These are phyloP conservation scores for Microsporum canis DNA, from an alignment of 2,329 filamentous ascomycete species.

Conservation along the genomic window DNA sequence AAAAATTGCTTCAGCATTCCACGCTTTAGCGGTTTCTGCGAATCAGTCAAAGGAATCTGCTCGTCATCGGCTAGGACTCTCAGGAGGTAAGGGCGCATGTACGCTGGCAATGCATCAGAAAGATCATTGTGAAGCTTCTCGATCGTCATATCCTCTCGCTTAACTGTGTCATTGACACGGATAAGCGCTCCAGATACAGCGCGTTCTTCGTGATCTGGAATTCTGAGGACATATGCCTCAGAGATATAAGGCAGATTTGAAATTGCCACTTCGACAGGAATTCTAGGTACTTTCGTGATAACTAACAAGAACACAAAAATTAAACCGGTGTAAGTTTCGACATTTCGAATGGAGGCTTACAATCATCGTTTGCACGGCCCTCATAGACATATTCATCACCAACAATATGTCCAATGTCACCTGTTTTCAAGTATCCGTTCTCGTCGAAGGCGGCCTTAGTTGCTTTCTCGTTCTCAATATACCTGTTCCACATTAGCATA, in stretches of 20 bases:
- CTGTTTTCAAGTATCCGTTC: constrained; percentile 16
- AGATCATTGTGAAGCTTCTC: constrained; percentile 6
- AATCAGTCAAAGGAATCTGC: constrained; percentile 4
- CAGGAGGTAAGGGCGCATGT: constrained; percentile 10
- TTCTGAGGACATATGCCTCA: constrained; percentile 12
- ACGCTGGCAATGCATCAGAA: neutral
- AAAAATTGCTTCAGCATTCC: constrained; percentile 6
- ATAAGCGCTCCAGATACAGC: constrained; percentile 5
- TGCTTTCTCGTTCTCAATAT: constrained; percentile 6
- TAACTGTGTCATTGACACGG: neutral
- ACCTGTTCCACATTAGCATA: constrained; percentile 1
- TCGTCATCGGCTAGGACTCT: constrained; percentile 8
- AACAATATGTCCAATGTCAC: constrained; percentile 11
- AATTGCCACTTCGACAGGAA: constrained; percentile 11
- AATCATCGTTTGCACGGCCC: constrained; percentile 14
- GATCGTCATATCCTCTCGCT: neutral
- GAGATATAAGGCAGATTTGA: constrained; percentile 13
- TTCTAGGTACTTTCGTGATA: neutral
- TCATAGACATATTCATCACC: constrained; percentile 14
- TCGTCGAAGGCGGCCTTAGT: constrained; percentile 9
- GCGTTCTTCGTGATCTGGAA: constrained; percentile 7
- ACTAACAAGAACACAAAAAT: too few species aligned
- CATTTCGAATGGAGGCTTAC: constrained; percentile 7
- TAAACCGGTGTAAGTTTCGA: too few species aligned
- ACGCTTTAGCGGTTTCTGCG: neutral